Conservation (phyloP, 2,329 filamentous ascomycete species). For the Ascochyta koolunga region DNA sequence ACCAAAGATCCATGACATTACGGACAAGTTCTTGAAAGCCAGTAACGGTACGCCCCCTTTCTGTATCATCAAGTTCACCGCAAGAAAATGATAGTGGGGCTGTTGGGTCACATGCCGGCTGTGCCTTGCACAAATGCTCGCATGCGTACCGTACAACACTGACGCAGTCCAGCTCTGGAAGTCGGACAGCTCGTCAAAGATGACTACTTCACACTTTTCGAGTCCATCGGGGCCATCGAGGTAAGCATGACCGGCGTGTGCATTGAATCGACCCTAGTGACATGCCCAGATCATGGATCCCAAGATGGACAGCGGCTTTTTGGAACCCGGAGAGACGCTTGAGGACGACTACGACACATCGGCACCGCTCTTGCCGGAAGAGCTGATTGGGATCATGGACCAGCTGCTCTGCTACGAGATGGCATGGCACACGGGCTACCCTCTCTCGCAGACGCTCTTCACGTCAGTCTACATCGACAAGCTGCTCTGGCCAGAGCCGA, state of each 20-base stretch:
- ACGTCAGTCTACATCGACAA: slow-evolving; percentile 90
- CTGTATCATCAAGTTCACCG: not conserved
- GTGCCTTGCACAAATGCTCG: not conserved
- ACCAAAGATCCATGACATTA: slow-evolving; percentile 59
- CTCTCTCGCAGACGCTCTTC: slow-evolving; percentile 91
- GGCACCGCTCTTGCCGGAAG: slow-evolving; percentile 70
- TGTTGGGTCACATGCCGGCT: slow-evolving; percentile 11
- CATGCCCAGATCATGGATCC: slow-evolving; percentile 86
- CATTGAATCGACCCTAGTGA: slow-evolving; percentile 1
- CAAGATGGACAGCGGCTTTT: slow-evolving; percentile 96
- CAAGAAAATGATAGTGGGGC: slow-evolving; percentile 25
- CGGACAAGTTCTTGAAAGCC: slow-evolving; percentile 60
- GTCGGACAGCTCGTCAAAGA: slow-evolving; percentile 91
- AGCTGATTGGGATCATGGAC: slow-evolving; percentile 93
- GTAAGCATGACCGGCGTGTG: slow-evolving; percentile 33
- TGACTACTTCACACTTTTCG: slow-evolving; percentile 91
- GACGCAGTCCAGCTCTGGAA: slow-evolving; percentile 64
- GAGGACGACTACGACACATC: slow-evolving; percentile 82
- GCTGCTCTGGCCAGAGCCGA: slow-evolving; percentile 73
- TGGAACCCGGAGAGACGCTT: slow-evolving; percentile 77
- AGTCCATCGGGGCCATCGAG: slow-evolving; percentile 87
- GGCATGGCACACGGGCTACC: slow-evolving; percentile 96
- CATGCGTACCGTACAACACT: slow-evolving; percentile 15
- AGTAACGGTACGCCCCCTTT: slow-evolving; percentile 54
- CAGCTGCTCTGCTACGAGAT: slow-evolving; percentile 92